These are phyloP conservation scores for Mucor circinelloides DNA, from an alignment of 371 early-diverging fungal genomes.

Conservation along the genomic window DNA sequence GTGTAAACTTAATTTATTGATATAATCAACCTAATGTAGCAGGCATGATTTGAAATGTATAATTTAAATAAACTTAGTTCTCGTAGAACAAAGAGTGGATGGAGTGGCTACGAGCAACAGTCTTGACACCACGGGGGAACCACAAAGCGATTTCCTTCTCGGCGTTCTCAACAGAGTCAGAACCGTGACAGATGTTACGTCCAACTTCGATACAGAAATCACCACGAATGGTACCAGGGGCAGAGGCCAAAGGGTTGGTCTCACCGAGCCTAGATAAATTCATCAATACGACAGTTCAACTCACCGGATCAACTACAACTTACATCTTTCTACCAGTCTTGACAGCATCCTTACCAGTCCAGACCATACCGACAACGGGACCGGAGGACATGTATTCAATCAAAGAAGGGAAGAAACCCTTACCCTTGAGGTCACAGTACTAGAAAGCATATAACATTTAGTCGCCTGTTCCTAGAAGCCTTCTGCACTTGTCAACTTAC, in stretches of 20 bases:
- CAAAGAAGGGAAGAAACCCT: slow-evolving; percentile 96
- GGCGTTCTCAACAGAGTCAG: slow-evolving; percentile 97
- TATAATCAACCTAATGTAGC: not conserved
- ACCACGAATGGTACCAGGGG: slow-evolving; percentile 99
- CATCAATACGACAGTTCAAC: not conserved
- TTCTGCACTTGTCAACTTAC: slow-evolving; percentile 26
- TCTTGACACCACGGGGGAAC: slow-evolving; percentile 87
- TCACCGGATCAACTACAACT: not conserved
- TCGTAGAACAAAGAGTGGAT: slow-evolving; percentile 81
- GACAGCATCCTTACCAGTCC: slow-evolving; percentile 97
- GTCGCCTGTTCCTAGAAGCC: not conserved
- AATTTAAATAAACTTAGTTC: slow-evolving; percentile 28
- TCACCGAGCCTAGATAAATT: slow-evolving; percentile 69
- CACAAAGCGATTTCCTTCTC: slow-evolving; percentile 97
- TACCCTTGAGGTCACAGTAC: slow-evolving; percentile 91
- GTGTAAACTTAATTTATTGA: not conserved
- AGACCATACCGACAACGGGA: slow-evolving; percentile 95
- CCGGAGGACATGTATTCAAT: slow-evolving; percentile 88
- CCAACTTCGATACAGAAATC: slow-evolving; percentile 95
- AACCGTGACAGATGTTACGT: slow-evolving; percentile 99
- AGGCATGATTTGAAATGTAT: slow-evolving; percentile 1
- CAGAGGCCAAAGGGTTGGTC: slow-evolving; percentile 91
- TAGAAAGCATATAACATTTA: slow-evolving; percentile 11
- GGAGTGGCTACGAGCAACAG: slow-evolving; percentile 57
- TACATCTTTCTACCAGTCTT: slow-evolving; percentile 93